Conservation (phyloP, 768 basidiomycete species). For the Hortiboletus campestris region DNA sequence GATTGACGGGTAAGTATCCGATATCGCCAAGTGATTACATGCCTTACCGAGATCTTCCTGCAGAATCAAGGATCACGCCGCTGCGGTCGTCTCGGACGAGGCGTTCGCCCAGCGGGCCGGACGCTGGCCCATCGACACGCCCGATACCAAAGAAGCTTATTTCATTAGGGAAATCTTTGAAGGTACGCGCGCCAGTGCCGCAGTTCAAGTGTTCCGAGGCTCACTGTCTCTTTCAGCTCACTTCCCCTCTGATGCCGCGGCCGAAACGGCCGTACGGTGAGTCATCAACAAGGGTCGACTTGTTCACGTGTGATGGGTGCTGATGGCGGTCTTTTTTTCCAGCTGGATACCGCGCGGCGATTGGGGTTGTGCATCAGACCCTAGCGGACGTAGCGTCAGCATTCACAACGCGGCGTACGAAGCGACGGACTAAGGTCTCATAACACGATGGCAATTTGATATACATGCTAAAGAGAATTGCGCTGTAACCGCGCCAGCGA, state of each 20-base stretch:
- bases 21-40: not conserved
- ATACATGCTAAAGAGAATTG: slow-evolving; percentile 21
- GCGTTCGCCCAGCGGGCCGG: slow-evolving; percentile 67
- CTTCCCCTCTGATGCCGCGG: slow-evolving; percentile 85
- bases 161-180: slow-evolving; percentile 92
- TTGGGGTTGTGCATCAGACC: slow-evolving; percentile 95
- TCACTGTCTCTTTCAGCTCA: slow-evolving; percentile 44
- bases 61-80: slow-evolving; percentile 91
- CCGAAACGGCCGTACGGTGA: slow-evolving; percentile 86
- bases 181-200: slow-evolving; percentile 36
- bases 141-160: slow-evolving; percentile 97
- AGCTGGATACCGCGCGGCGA: slow-evolving; percentile 94
- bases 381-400: slow-evolving; percentile 91
- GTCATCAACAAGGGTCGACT: slow-evolving; percentile 24
- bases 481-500: slow-evolving; percentile 22
- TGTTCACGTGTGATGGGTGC: slow-evolving; percentile 5
- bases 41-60: not conserved
- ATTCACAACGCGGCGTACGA: slow-evolving; percentile 94
- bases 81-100: slow-evolving; percentile 73
- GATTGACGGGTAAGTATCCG: slow-evolving; percentile 81
- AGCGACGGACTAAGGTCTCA: slow-evolving; percentile 11
- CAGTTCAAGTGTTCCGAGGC: not conserved
- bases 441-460: slow-evolving; percentile 16
- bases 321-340: slow-evolving; percentile 14
- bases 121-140: slow-evolving; percentile 77